Evolutionary conservation across 352 stramenopile genomes (phyloP), one percentile per base, ranked within the genome.

Genomic region (Peronospora belbahrii): DNA sequence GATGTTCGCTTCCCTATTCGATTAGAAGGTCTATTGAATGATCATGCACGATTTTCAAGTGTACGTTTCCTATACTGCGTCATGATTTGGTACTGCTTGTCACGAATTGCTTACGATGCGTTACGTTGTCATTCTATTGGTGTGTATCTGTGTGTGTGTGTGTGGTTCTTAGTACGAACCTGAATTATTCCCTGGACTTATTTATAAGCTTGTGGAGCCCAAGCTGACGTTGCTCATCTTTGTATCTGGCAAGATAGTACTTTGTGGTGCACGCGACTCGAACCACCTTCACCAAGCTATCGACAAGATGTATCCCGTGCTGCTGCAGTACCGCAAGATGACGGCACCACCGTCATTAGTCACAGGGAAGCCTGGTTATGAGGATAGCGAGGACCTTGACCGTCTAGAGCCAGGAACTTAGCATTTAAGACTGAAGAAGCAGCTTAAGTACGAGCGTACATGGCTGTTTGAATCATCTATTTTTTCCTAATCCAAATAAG

Each of bases 81-180:
- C 11, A 8, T 30, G 10, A 35, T 36, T 8, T 20, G 1, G 45
- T 59, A 68, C 92, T 1, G 85, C 89, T 19, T 85, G 97, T 49
- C 67, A 98, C 10, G 93, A 97, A 22, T 63, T 98, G 23, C 41
- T 37, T 5, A 53, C 6, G 18, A 27, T 48, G 36, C 19, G 55
- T 98, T 20, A 96, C 24, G 15, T 28, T 23, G 33, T 15, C 8
- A 39, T 30, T 23, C 23, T 97, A 44, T 98, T 98, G 61, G 83
- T 98, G 14, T 95, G 77, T n/a, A n/a, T n/a, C n/a, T n/a, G n/a
- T n/a, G n/a, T n/a, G n/a, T n/a, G n/a, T n/a, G n/a, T n/a, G n/a
- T n/a, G n/a, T n/a, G n/a, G n/a, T n/a, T n/a, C 95, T 83, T 23
- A 99, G 98, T 99, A 99, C 62, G 97, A 99, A 62, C 97, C 97